Evolutionary conservation across 169 alveolate species (phyloP).

Genomic region (Plasmodium cynomolgi): DNA sequence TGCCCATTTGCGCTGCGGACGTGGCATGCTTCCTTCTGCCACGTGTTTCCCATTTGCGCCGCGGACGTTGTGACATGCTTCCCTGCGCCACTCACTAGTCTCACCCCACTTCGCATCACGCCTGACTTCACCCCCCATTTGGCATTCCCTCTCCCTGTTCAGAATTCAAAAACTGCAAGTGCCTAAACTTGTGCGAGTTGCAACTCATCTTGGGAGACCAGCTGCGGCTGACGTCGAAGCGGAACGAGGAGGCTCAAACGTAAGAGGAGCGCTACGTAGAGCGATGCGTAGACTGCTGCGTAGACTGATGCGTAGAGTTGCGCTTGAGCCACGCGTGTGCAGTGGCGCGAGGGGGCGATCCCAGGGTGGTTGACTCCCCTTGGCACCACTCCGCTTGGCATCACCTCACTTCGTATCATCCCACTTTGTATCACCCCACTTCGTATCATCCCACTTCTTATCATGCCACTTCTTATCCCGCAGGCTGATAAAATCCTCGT

Average conservation of each 20-base stretch:
- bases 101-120: not conserved
- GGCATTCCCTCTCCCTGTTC: not conserved
- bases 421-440: not conserved
- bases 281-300: not conserved
- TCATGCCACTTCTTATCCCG: not conserved
- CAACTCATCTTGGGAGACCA: constrained; percentile 86
- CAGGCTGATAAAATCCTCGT: constrained; percentile 82
- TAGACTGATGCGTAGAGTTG: not conserved
- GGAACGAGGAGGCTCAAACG: constrained; percentile 85
- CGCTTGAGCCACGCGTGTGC: not conserved
- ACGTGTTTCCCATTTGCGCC: not conserved
- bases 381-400: not conserved
- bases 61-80: not conserved
- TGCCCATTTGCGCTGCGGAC: not conserved
- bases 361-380: no score
- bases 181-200: constrained; percentile 84
- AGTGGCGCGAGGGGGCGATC: no score
- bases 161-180: constrained; percentile 82
- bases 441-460: not conserved
- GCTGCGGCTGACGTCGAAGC: constrained; percentile 80
- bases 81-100: not conserved
- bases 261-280: constrained; percentile 56
- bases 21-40: not conserved
- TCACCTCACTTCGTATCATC: no score
- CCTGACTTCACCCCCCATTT: no score